Conservation (phyloP, 257 asterid species). For the Penstemon barbatus region DNA sequence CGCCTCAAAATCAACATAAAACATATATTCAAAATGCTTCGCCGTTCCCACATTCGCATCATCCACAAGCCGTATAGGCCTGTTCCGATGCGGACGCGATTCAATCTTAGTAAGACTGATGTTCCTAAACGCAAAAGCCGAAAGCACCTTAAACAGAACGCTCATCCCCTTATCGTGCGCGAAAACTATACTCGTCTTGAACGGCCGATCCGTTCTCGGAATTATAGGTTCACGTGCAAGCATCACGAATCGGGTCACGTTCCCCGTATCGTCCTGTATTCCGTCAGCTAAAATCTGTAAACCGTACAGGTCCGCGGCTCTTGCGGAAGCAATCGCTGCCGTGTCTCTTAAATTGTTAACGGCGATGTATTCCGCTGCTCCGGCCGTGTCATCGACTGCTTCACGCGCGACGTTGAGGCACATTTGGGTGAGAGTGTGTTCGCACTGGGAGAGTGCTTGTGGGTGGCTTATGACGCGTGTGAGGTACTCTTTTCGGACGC, state of each 20-base stretch:
- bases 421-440: conserved; percentile 66
- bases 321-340: conserved; percentile 84
- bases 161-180: conserved; percentile 80
- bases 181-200: conserved; percentile 88
- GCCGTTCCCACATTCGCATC: conserved; percentile 64
- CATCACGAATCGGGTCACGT: conserved; percentile 89
- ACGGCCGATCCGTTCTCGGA: conserved; percentile 86
- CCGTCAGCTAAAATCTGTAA: conserved; percentile 60
- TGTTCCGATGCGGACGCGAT: conserved; percentile 72
- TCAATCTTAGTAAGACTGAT: conserved; percentile 81
- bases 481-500: conserved; percentile 56
- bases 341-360: conserved; percentile 63
- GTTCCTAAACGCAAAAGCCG: conserved; percentile 84
- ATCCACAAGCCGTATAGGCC: conserved; percentile 63
- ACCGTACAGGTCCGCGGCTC: conserved; percentile 88
- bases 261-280: conserved; percentile 78
- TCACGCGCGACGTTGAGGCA: conserved; percentile 65
- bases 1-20: conserved; percentile 85
- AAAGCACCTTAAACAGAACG: conserved; percentile 73
- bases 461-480: conserved; percentile 86
- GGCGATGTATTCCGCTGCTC: conserved; percentile 81
- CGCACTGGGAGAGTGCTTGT: conserved; percentile 86
- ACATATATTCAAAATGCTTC: conserved; percentile 83
- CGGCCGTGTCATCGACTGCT: conserved; percentile 87
- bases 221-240: conserved; percentile 84